These are phyloP conservation scores for Phytopythium aichiense DNA, from an alignment of 352 stramenopile species.

Conservation along the genomic window DNA sequence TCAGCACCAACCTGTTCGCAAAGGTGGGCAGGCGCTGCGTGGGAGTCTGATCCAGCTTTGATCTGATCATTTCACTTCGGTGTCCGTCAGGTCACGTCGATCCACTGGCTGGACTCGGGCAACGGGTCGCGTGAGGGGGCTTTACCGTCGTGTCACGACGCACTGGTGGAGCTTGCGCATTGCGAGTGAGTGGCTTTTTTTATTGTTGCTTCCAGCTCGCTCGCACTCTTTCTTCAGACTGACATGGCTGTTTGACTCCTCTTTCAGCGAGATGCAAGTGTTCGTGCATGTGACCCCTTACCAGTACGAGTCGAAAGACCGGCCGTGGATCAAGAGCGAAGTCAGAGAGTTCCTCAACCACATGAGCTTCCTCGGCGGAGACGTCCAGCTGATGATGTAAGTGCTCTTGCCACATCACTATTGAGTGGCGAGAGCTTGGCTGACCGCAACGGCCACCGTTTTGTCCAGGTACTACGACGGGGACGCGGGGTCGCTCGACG, in stretches of 20 bases:
- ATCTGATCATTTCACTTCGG: background rate
- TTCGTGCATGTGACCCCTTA: conserved; percentile 68
- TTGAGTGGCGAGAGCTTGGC: background rate
- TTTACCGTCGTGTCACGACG: conserved; percentile 29
- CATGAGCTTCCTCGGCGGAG: conserved; percentile 21
- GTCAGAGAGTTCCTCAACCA: conserved; percentile 38
- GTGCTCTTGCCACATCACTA: conserved; percentile 3
- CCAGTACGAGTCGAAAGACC: conserved; percentile 37
- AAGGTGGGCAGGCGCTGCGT: too few species aligned
- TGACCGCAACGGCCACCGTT: background rate
- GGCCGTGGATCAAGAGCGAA: conserved; percentile 56
- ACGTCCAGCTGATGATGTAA: conserved; percentile 42
- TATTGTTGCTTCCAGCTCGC: background rate
- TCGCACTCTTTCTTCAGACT: background rate
- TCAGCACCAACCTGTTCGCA: conserved; percentile 25
- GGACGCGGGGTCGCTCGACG: conserved; percentile 23
- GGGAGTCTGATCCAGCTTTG: too few species aligned
- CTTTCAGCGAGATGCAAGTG: conserved; percentile 28
- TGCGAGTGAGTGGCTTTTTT: conserved; percentile 34
- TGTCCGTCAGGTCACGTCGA: conserved; percentile 37
- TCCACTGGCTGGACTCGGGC: conserved; percentile 62
- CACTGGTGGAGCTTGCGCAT: conserved; percentile 27
- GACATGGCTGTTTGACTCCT: conserved; percentile 1
- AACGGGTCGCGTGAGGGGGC: conserved; percentile 45
- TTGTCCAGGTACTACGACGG: conserved; percentile 32